phyloP scores from a whole-genome alignment of 441 rosid species.

The Francoa sonchifolia region DNA sequence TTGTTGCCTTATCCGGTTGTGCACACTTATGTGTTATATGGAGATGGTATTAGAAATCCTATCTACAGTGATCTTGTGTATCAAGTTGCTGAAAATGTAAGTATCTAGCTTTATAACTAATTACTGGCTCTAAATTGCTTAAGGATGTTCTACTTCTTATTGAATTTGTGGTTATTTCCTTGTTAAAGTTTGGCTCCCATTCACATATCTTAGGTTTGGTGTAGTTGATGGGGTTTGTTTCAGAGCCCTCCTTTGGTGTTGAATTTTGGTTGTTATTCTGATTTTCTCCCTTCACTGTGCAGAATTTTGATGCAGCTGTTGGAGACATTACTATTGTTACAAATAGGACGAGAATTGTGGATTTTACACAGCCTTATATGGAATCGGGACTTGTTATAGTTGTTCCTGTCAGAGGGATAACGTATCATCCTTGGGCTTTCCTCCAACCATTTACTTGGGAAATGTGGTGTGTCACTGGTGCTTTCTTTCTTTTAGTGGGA shows the following conservation, averaged over 20 bases:
- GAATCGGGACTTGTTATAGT: conserved; percentile 82
- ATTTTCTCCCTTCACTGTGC: too few species aligned
- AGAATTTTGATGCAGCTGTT: conserved; percentile 76
- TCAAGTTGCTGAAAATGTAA: too few species aligned
- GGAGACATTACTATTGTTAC: conserved; percentile 83
- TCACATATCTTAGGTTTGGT: too few species aligned
- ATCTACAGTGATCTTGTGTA: conserved; percentile 69
- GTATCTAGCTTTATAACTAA: too few species aligned
- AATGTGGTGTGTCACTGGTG: conserved; percentile 63
- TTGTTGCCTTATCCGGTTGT: conserved; percentile 80
- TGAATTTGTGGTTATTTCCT: conserved; percentile 18
- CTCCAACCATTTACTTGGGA: conserved; percentile 50
- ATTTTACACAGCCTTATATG: conserved; percentile 80
- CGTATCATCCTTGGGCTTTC: conserved; percentile 85
- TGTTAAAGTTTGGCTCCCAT: conserved; percentile 36
- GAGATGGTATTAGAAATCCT: conserved; percentile 59
- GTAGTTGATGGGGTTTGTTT: too few species aligned
- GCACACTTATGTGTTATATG: conserved; percentile 50
- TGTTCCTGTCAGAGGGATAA: conserved; percentile 54
- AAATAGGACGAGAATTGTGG: conserved; percentile 69
- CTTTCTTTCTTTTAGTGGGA: conserved; percentile 56
- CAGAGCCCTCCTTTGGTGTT: too few species aligned
- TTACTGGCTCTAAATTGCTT: too few species aligned
- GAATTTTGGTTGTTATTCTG: too few species aligned
- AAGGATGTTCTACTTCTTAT: too few species aligned